Evolutionary conservation across 495 filamentous ascomycete genomes (phyloP).

Genomic region (Penicillium egyptiacum): DNA sequence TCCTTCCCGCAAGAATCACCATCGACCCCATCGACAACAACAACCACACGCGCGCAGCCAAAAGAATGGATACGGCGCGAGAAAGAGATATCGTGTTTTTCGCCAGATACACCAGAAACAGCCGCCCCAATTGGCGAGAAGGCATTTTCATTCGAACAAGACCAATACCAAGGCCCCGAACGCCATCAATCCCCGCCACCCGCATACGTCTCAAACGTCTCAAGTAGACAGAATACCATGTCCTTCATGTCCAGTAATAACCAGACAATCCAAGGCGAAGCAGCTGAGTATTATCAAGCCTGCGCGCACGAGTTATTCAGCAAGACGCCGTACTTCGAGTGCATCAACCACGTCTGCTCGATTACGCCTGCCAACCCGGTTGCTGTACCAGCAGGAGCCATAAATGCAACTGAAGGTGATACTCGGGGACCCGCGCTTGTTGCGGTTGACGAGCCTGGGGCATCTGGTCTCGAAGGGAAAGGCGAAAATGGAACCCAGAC

Average conservation of each 20-base stretch:
- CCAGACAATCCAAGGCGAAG: conserved; percentile 38
- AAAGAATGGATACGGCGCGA: conserved; percentile 42
- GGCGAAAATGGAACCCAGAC: not conserved
- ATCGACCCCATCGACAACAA: conserved; percentile 30
- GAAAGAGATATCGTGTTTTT: conserved; percentile 44
- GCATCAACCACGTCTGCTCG: conserved; percentile 48
- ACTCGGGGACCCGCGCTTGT: not conserved
- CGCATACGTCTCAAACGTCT: conserved; percentile 5
- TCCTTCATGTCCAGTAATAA: conserved; percentile 33
- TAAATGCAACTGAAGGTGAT: not conserved
- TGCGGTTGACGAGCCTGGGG: not conserved
- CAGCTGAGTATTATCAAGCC: conserved; percentile 55
- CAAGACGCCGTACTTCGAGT: conserved; percentile 50
- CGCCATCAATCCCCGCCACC: conserved; percentile 9
- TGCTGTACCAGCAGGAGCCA: conserved; percentile 1
- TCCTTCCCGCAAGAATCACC: conserved; percentile 34
- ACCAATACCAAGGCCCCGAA: not conserved
- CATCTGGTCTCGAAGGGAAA: not conserved
- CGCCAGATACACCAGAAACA: conserved; percentile 31
- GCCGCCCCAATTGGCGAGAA: conserved; percentile 13
- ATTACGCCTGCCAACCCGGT: conserved; percentile 31
- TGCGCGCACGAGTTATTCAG: conserved; percentile 53
- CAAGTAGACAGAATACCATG: conserved; percentile 12
- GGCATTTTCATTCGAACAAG: conserved; percentile 11
- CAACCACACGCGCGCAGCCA: conserved; percentile 14